Evolutionary conservation across 768 basidiomycete species (phyloP), one percentile per base, ranked within the genome.

Genomic region (Lentinula guzmanii): DNA sequence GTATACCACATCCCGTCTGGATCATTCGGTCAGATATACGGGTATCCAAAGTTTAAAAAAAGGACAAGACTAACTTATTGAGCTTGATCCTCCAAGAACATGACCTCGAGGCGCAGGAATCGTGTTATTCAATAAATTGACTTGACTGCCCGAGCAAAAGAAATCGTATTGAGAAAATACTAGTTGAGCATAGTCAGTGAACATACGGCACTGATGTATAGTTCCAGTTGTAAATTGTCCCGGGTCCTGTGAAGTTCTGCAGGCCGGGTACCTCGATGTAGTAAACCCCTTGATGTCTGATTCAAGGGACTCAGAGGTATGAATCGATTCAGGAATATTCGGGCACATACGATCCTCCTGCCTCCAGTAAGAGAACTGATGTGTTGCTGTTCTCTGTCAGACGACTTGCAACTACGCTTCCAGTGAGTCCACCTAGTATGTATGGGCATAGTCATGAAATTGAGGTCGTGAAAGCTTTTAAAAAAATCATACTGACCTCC

Each of bases 331-430:
- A 13, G 15, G n/a, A 33, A 11, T 1, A 41, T 41, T 3, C 3
- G 15, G 31, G 55, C 15, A 39, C 21, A 21, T 48, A 48, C 46
- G 21, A 48, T 50, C 55, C 58, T 4, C 62, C 62, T 37, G 62
- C 62, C 58, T 75, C 74, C 43, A 75, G 64, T 53, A 74, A 8
- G 2, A 48, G n/a, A 13, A 48, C 45, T n/a, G 45, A 15, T 8
- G 21, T 48, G 45, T 48, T 48, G 45, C 21, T 48, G 45, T 48
- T 24, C 45, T 48, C 45, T 24, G 45, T 48, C 7, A 48, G 45
- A n/a, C 45, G 45, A 24, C 21, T 52, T 15, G 50, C 50, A 7
- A 52, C 16, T 11, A 52, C 50, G 15, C 50, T 24, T 31, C 50
- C 50, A 7, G 52, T 18, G n/a, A 53, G 28, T 18, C 52, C 52